These are phyloP conservation scores for Heritiera littoralis DNA, from an alignment of 345 rosid species.

Conservation along the genomic window DNA sequence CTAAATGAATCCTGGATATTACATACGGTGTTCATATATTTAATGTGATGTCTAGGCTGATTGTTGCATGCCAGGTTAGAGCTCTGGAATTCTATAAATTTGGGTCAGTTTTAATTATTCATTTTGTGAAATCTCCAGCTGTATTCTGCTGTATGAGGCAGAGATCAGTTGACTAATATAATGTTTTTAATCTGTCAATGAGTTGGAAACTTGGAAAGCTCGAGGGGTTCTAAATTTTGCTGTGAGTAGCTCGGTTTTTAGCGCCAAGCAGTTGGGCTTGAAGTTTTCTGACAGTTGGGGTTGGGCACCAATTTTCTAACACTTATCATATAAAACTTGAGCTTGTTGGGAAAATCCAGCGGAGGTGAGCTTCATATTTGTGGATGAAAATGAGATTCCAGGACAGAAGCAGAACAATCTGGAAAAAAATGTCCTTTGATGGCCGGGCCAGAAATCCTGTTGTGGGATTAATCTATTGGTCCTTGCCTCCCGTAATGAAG, in stretches of 20 bases:
- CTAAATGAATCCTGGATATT: background rate
- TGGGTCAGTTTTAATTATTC: constrained; percentile 28
- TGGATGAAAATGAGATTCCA: no score
- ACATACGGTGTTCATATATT: constrained; percentile 12
- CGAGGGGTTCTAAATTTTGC: constrained; percentile 6
- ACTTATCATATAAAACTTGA: no score
- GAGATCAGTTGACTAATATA: constrained; percentile 33
- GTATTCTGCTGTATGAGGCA: constrained; percentile 41
- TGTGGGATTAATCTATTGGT: background rate
- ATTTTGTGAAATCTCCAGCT: constrained; percentile 50
- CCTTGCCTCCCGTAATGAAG: background rate
- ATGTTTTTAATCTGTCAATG: constrained; percentile 29
- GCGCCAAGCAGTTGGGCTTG: background rate
- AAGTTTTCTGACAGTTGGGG: no score
- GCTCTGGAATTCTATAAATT: constrained; percentile 19
- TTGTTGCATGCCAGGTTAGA: constrained; percentile 45
- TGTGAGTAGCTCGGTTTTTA: background rate
- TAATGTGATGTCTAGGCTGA: constrained; percentile 26
- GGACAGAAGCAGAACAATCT: no score
- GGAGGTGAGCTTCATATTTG: no score
- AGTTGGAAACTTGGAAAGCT: constrained; percentile 35
- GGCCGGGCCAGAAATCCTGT: background rate
- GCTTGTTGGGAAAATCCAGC: no score
- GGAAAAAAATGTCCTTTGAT: no score
- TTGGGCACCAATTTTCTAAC: no score